phyloP scores from a whole-genome alignment of 208 protist species.

The Leishmania major region DNA sequence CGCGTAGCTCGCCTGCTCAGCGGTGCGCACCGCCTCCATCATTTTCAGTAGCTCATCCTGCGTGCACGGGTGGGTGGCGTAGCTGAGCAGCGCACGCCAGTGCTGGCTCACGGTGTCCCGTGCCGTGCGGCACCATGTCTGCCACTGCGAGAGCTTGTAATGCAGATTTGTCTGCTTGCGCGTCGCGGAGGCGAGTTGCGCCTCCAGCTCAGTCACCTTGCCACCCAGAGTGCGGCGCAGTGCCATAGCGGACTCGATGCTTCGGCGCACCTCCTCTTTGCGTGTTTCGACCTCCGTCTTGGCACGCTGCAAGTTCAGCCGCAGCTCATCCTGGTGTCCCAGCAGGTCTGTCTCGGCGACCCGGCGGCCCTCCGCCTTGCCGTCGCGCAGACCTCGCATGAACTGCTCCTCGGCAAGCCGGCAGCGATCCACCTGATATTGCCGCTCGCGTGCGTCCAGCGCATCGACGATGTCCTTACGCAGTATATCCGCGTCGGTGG shows the following conservation, averaged over 20 bases:
- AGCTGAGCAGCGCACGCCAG: constrained; percentile 37
- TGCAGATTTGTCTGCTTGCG: constrained; percentile 33
- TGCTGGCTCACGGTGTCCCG: constrained; percentile 33
- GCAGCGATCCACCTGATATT: constrained; percentile 51
- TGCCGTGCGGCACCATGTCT: constrained; percentile 28
- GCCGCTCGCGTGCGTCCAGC: constrained; percentile 53
- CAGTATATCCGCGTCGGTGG: constrained; percentile 57
- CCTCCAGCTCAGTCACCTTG: constrained; percentile 31
- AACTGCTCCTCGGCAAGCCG: constrained; percentile 66
- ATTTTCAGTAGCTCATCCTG: constrained; percentile 24
- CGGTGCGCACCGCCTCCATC: constrained; percentile 30
- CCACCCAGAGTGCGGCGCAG: constrained; percentile 36
- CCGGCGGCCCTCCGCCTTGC: constrained; percentile 46
- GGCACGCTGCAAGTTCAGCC: constrained; percentile 56
- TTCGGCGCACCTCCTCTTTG: constrained; percentile 60
- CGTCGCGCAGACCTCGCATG: constrained; percentile 51
- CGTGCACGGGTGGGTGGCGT: constrained; percentile 38
- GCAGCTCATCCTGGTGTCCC: constrained; percentile 57
- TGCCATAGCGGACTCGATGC: constrained; percentile 52
- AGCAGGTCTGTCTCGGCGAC: constrained; percentile 43
- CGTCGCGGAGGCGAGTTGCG: constrained; percentile 19
- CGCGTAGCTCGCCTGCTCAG: constrained; percentile 26
- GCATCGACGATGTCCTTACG: constrained; percentile 68
- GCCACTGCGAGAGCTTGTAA: constrained; percentile 21
- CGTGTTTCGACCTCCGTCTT: constrained; percentile 46